These are phyloP conservation scores for Trametes maxima DNA, from an alignment of 768 basidiomycete genomes.

Conservation along the genomic window DNA sequence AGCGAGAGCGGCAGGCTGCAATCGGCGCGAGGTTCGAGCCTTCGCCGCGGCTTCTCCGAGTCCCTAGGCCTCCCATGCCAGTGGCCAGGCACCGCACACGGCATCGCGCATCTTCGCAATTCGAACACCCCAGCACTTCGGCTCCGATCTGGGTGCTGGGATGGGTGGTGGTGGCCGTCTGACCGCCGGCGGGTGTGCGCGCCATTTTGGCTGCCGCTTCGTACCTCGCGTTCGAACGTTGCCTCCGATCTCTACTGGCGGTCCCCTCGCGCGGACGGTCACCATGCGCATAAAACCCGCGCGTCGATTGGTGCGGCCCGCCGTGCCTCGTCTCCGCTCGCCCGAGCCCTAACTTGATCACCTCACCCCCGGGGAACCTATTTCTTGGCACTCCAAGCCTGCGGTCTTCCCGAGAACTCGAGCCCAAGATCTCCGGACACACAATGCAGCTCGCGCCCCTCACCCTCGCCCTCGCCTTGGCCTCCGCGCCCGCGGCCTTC, in stretches of 20 bases:
- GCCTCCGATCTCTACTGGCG: neutral
- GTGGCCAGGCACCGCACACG: too few relatives aligned
- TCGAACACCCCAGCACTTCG: too few relatives aligned
- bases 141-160: too few relatives aligned
- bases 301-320: neutral
- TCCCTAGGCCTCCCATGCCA: too few relatives aligned
- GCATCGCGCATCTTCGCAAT: too few relatives aligned
- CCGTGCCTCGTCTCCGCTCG: neutral
- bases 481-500: constrained; percentile 22
- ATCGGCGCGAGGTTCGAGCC: too few relatives aligned
- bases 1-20: too few relatives aligned
- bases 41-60: too few relatives aligned
- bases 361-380: neutral
- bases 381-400: too few relatives aligned
- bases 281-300: neutral
- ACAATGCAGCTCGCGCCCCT: constrained; percentile 5
- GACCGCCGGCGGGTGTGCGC: too few relatives aligned
- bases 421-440: neutral
- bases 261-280: neutral
- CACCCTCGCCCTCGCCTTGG: constrained; percentile 4
- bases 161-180: too few relatives aligned
- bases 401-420: neutral
- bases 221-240: neutral
- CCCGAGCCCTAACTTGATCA: neutral
- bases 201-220: neutral